phyloP scores from a whole-genome alignment of 2,329 filamentous ascomycete species.

The Clonostachys solani region DNA sequence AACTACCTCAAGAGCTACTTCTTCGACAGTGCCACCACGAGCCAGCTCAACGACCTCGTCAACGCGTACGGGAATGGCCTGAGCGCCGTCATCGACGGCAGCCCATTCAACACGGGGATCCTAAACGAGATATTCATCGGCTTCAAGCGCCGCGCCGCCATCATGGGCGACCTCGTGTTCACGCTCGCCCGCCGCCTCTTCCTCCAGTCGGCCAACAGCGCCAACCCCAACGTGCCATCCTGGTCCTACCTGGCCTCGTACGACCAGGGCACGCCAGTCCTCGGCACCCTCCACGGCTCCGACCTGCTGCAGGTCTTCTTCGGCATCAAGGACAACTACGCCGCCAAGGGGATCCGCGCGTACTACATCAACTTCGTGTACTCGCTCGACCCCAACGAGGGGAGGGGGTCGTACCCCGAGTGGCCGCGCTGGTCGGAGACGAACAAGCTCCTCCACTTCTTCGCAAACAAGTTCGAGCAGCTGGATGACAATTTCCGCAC shows the following conservation, averaged over 20 bases:
- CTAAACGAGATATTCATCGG: conserved; percentile 60
- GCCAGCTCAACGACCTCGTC: conserved; percentile 42
- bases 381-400: conserved; percentile 49
- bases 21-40: conserved; percentile 34
- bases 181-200: conserved; percentile 30
- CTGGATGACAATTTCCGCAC: conserved; percentile 1
- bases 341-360: conserved; percentile 38
- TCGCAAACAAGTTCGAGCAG: not conserved
- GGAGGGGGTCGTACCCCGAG: conserved; percentile 12
- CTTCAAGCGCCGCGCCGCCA: conserved; percentile 59
- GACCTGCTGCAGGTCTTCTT: conserved; percentile 54
- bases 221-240: conserved; percentile 38
- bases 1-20: conserved; percentile 47
- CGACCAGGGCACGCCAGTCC: conserved; percentile 51
- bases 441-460: conserved; percentile 20
- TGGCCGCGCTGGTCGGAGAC: conserved; percentile 34
- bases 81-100: conserved; percentile 47
- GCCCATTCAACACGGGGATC: conserved; percentile 53
- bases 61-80: conserved; percentile 45
- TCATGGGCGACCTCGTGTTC: conserved; percentile 61
- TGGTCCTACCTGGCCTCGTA: conserved; percentile 62
- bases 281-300: conserved; percentile 60
- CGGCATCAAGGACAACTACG: conserved; percentile 42
- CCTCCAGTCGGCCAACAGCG: conserved; percentile 31
- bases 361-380: conserved; percentile 59